Evolutionary conservation across 192 early-diverging fungal species (phyloP).

Genomic region (Linnemannia zychae): DNA sequence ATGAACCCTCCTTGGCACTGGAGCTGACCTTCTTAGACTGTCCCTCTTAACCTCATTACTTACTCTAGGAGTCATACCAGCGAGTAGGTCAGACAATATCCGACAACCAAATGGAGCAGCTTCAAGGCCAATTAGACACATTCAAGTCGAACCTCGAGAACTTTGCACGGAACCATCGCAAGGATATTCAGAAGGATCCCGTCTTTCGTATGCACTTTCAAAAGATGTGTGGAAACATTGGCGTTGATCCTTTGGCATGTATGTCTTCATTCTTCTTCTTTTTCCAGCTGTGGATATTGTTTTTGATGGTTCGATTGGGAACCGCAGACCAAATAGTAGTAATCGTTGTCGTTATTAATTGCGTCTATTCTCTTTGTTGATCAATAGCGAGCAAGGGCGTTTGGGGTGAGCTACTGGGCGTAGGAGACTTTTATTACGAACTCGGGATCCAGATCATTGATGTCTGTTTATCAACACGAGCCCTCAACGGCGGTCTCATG

Average conservation of each 20-base stretch:
- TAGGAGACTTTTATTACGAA: constrained; percentile 98
- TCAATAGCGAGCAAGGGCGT: constrained; percentile 90
- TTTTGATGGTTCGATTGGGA: neutral
- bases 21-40: neutral
- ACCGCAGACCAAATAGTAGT: too few relatives aligned
- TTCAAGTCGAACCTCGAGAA: constrained; percentile 89
- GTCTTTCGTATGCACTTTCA: constrained; percentile 92
- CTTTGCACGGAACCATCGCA: constrained; percentile 88
- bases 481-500: constrained; percentile 91
- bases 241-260: constrained; percentile 95
- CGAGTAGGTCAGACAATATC: constrained; percentile 38
- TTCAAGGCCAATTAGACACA: constrained; percentile 73
- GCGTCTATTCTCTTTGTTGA: constrained; percentile 17
- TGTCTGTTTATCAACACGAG: constrained; percentile 87
- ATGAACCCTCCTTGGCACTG: too few relatives aligned
- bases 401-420: constrained; percentile 94
- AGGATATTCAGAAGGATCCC: constrained; percentile 91
- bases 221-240: constrained; percentile 92
- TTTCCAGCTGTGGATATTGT: neutral
- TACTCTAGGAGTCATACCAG: constrained; percentile 45
- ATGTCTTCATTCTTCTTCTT: constrained; percentile 25
- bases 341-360: too few relatives aligned
- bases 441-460: constrained; percentile 94
- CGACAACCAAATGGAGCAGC: constrained; percentile 51
- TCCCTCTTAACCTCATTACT: neutral